Percentiles rank a stretch among this genome's conserved stretches.
Conservation (phyloP, 495 filamentous ascomycete species). For the Chaetomium tenue region DNA sequence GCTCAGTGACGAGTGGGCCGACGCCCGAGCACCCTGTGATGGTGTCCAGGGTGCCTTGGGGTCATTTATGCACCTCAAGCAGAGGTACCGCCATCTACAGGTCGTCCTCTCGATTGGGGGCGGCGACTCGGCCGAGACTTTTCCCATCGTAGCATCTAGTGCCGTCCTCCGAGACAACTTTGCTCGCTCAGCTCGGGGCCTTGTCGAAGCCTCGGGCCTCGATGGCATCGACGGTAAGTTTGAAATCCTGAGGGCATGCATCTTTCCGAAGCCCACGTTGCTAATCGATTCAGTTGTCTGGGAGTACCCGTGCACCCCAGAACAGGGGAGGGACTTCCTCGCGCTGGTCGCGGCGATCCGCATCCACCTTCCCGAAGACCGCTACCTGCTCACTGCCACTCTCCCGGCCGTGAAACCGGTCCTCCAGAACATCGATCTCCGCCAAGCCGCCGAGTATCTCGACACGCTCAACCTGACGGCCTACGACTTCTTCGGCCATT, state of each 20-base stretch:
- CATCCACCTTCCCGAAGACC: constrained; percentile 66
- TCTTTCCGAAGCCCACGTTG: constrained; percentile 3
- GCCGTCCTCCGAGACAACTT: constrained; percentile 64
- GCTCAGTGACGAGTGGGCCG: constrained; percentile 86
- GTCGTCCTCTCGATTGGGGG: constrained; percentile 88
- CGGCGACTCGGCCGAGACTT: constrained; percentile 72
- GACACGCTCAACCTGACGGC: constrained; percentile 82
- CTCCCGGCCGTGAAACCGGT: constrained; percentile 76
- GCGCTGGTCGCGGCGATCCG: constrained; percentile 67
- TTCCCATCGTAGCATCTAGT: constrained; percentile 68
- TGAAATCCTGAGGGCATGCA: constrained; percentile 1
- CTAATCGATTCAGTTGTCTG: constrained; percentile 67
- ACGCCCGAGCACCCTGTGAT: constrained; percentile 75
- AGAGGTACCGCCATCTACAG: constrained; percentile 70
- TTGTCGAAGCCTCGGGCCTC: constrained; percentile 72
- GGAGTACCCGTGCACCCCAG: constrained; percentile 73
- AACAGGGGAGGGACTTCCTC: constrained; percentile 72
- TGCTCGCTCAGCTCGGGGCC: constrained; percentile 63
- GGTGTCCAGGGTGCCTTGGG: constrained; percentile 73
- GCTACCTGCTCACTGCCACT: constrained; percentile 74
- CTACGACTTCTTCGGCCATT: constrained; percentile 85
- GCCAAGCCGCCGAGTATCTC: constrained; percentile 60
- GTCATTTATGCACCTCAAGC: constrained; percentile 72
- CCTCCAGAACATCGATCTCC: constrained; percentile 72
- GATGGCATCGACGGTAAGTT: constrained; percentile 82